These are phyloP conservation scores for Serendipita sp. DNA, from an alignment of 768 basidiomycete genomes.

Conservation along the genomic window DNA sequence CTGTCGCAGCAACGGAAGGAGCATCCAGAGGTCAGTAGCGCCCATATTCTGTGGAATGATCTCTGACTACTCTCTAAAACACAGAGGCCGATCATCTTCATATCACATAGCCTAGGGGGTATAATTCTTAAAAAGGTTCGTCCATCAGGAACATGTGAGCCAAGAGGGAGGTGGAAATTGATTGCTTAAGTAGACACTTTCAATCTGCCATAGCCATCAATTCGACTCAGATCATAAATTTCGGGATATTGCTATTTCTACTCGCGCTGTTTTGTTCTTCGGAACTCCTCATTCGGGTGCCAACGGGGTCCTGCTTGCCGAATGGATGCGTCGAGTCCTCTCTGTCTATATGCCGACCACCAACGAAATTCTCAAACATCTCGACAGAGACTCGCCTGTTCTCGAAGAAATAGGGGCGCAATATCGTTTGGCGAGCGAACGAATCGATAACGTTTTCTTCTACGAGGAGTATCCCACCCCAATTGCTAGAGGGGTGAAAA, in stretches of 20 bases:
- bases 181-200: neutral
- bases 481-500: neutral
- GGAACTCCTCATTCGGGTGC: neutral
- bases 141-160: no score
- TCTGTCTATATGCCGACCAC: neutral
- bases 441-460: neutral
- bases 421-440: neutral
- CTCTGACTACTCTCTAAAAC: neutral
- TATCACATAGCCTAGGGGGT: neutral
- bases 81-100: neutral
- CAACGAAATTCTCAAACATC: neutral
- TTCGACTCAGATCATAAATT: neutral
- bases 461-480: neutral
- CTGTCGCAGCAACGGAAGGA: neutral
- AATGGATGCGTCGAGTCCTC: neutral
- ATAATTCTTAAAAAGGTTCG: neutral
- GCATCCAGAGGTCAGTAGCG: neutral
- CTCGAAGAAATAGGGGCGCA: neutral
- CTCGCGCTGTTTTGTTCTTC: neutral
- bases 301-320: neutral
- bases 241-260: neutral
- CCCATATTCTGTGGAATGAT: neutral
- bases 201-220: neutral
- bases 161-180: no score
- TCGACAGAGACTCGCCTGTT: neutral